phyloP scores from a whole-genome alignment of 2,329 filamentous ascomycete genomes.

The Teratosphaeria epicoccoides region DNA sequence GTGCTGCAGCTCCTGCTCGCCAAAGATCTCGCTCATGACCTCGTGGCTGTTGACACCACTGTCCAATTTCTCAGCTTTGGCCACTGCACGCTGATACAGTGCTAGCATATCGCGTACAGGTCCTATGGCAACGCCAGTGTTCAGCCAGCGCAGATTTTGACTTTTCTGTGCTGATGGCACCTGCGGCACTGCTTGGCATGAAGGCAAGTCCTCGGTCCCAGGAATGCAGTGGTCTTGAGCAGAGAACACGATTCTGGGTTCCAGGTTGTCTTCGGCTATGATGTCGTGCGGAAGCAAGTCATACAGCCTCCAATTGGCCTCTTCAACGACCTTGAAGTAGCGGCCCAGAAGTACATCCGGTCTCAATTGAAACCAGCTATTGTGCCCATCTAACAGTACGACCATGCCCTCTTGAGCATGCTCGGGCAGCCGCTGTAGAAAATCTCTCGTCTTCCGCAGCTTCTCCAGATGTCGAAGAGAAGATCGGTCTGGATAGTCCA shows the following conservation, averaged over 20 bases:
- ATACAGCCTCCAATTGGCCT: constrained; percentile 36
- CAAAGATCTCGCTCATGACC: constrained; percentile 19
- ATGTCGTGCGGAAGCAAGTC: constrained; percentile 16
- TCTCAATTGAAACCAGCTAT: constrained; percentile 18
- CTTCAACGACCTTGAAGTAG: constrained; percentile 14
- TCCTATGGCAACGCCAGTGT: constrained; percentile 17
- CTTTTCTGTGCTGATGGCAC: constrained; percentile 33
- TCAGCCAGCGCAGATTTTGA: constrained; percentile 15
- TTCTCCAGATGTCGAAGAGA: background rate
- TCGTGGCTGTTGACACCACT: constrained; percentile 18
- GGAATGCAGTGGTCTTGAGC: constrained; percentile 45
- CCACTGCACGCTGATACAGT: constrained; percentile 14
- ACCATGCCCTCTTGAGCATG: background rate
- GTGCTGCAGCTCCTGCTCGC: constrained; percentile 22
- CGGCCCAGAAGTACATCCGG: constrained; percentile 15
- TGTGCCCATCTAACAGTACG: background rate
- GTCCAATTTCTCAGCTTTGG: constrained; percentile 14
- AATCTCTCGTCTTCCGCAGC: background rate
- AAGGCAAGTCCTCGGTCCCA: constrained; percentile 26
- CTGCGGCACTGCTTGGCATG: constrained; percentile 42
- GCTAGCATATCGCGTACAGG: constrained; percentile 15
- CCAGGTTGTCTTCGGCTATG: constrained; percentile 27
- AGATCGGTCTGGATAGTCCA: background rate
- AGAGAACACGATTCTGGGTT: constrained; percentile 46
- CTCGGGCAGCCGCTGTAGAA: background rate